These are phyloP conservation scores for Lophiostoma macrostomum DNA, from an alignment of 495 filamentous ascomycete species.

Conservation along the genomic window DNA sequence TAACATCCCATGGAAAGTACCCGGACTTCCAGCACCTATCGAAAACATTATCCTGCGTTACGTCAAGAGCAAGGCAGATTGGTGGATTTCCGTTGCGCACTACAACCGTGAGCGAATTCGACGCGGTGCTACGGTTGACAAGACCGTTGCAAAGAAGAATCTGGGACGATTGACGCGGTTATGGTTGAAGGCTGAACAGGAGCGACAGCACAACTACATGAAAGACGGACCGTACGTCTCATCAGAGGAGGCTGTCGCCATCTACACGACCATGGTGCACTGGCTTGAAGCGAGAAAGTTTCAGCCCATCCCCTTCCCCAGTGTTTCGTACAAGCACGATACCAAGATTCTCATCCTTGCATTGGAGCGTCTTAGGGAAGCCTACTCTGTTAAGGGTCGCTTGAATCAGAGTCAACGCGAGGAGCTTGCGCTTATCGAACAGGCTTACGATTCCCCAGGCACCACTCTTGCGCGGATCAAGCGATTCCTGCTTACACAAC, in stretches of 20 bases:
- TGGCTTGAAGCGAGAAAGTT: slow-evolving; percentile 99
- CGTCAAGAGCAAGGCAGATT: slow-evolving; percentile 98
- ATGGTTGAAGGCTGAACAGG: slow-evolving; percentile 98
- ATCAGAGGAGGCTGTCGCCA: slow-evolving; percentile 96
- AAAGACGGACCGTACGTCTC: slow-evolving; percentile 99
- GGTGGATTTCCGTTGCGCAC: slow-evolving; percentile 99
- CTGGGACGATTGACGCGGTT: slow-evolving; percentile 88
- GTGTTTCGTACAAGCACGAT: slow-evolving; percentile 99
- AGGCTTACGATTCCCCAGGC: slow-evolving; percentile 96
- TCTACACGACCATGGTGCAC: slow-evolving; percentile 98
- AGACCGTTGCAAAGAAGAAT: slow-evolving; percentile 99
- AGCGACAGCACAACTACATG: slow-evolving; percentile 98
- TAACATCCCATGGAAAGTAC: slow-evolving; percentile 99
- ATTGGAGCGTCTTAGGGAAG: slow-evolving; percentile 88
- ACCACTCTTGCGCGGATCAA: slow-evolving; percentile 97
- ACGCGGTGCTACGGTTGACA: slow-evolving; percentile 94
- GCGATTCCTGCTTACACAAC: slow-evolving; percentile 92
- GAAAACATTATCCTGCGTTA: slow-evolving; percentile 98
- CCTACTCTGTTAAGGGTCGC: slow-evolving; percentile 96
- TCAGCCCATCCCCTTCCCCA: slow-evolving; percentile 97
- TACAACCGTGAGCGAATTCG: slow-evolving; percentile 98
- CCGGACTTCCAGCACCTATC: slow-evolving; percentile 90
- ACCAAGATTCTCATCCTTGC: slow-evolving; percentile 98
- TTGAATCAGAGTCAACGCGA: slow-evolving; percentile 98
- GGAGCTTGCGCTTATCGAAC: slow-evolving; percentile 95